Percentiles rank a stretch among this genome's conserved stretches.
These are phyloP conservation scores for Alternaria triticina DNA, from an alignment of 2,329 filamentous ascomycete genomes.

Conservation along the genomic window DNA sequence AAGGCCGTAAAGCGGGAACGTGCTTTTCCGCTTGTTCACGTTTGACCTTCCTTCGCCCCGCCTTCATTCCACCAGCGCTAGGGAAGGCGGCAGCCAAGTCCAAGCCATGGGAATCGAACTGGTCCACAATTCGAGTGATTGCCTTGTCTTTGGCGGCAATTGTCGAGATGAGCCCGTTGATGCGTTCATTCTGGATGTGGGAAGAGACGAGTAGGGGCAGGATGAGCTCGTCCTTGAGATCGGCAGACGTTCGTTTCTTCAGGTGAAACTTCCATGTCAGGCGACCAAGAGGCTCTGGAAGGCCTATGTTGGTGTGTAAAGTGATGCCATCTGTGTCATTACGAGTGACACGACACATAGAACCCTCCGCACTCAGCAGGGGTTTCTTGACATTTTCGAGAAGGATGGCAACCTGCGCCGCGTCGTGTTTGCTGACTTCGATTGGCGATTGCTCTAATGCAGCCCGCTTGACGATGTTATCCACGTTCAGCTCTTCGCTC, in stretches of 20 bases:
- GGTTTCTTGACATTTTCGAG: slow-evolving; percentile 66
- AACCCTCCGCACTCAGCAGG: slow-evolving; percentile 48
- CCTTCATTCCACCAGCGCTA: slow-evolving; percentile 55
- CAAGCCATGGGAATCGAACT: slow-evolving; percentile 62
- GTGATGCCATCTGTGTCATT: slow-evolving; percentile 47
- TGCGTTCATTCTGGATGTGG: slow-evolving; percentile 55
- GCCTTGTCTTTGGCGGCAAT: slow-evolving; percentile 65
- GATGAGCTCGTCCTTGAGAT: slow-evolving; percentile 58
- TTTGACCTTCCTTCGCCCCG: slow-evolving; percentile 52
- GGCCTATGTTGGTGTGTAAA: slow-evolving; percentile 63
- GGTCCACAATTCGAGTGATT: slow-evolving; percentile 64
- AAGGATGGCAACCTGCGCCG: slow-evolving; percentile 71
- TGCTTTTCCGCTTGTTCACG: slow-evolving; percentile 60
- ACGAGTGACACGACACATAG: slow-evolving; percentile 43
- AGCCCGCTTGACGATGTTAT: slow-evolving; percentile 68
- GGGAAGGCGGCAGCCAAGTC: slow-evolving; percentile 66
- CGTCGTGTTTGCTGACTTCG: slow-evolving; percentile 70
- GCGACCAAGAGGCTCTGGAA: slow-evolving; percentile 68
- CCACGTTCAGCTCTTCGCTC: slow-evolving; percentile 68
- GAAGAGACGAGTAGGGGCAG: slow-evolving; percentile 60
- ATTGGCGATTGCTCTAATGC: slow-evolving; percentile 71
- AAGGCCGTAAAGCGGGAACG: slow-evolving; percentile 62
- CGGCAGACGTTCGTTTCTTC: slow-evolving; percentile 47
- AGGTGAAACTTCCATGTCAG: slow-evolving; percentile 72
- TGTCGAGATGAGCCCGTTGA: slow-evolving; percentile 56